These are phyloP conservation scores for Dillenia suffruticosa DNA, from an alignment of 164 flowering plant species.

Conservation along the genomic window DNA sequence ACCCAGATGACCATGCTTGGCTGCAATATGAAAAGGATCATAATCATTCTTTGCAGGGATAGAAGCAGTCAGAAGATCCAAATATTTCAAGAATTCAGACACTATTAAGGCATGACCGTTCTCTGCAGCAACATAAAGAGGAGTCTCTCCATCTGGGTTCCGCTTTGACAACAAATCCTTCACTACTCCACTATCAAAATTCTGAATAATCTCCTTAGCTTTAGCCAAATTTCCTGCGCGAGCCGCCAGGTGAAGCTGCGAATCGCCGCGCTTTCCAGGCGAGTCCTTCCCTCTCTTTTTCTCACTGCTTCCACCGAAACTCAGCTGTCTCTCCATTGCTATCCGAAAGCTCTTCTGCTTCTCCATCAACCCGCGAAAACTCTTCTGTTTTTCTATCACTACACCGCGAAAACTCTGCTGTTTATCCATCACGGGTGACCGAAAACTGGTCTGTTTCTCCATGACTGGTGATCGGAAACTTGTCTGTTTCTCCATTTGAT, in stretches of 20 bases:
- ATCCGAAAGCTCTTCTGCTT: slow-evolving; percentile 59
- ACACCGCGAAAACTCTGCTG: slow-evolving; percentile 36
- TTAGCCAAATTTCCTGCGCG: slow-evolving; percentile 61
- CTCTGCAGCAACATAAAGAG: slow-evolving; percentile 81
- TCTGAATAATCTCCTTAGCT: slow-evolving; percentile 60
- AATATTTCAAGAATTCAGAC: slow-evolving; percentile 56
- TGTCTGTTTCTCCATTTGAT: not conserved
- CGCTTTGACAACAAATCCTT: slow-evolving; percentile 45
- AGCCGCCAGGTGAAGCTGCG: slow-evolving; percentile 70
- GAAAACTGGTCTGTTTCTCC: slow-evolving; percentile 32
- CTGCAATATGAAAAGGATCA: slow-evolving; percentile 90
- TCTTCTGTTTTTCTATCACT: slow-evolving; percentile 41
- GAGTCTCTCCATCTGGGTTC: slow-evolving; percentile 81
- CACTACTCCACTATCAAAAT: slow-evolving; percentile 17
- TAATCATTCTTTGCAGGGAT: slow-evolving; percentile 64
- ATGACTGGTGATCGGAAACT: slow-evolving; percentile 11
- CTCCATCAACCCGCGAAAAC: slow-evolving; percentile 42
- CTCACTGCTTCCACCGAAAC: slow-evolving; percentile 43
- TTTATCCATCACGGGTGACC: slow-evolving; percentile 24
- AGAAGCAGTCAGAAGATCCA: slow-evolving; percentile 60
- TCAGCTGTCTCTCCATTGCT: slow-evolving; percentile 61
- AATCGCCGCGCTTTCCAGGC: slow-evolving; percentile 83
- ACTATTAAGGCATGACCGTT: slow-evolving; percentile 64
- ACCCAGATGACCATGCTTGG: slow-evolving; percentile 94
- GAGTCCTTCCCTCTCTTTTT: slow-evolving; percentile 64